Percentiles rank a stretch among this genome's conserved stretches.
These are phyloP conservation scores for Coemansia sp. DNA, from an alignment of 192 early-diverging fungal species.

Conservation along the genomic window DNA sequence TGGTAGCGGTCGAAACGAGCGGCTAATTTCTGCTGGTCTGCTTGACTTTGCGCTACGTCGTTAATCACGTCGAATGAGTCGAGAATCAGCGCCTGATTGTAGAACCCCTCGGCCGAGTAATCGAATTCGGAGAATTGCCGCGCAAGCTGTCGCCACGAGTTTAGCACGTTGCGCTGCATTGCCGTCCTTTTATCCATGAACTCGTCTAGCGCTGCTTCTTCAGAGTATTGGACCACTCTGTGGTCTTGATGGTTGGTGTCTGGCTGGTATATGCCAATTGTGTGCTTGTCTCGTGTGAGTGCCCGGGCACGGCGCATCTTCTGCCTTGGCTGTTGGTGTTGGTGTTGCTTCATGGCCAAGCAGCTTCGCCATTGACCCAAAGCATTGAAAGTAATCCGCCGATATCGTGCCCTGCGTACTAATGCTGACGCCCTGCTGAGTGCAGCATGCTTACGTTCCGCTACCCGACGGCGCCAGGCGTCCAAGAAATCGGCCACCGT, in stretches of 20 bases:
- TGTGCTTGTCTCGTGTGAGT: not conserved
- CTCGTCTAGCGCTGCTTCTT: not conserved
- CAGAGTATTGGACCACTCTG: not conserved
- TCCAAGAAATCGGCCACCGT: not conserved
- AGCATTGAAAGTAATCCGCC: not conserved
- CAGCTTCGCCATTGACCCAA: not conserved
- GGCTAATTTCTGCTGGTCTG: not conserved
- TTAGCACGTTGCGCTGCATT: not conserved
- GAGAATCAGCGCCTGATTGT: not conserved
- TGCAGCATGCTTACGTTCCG: not conserved
- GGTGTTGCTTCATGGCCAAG: not conserved
- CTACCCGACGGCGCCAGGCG: not conserved
- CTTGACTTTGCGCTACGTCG: not conserved
- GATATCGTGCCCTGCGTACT: not conserved
- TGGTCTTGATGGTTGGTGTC: not conserved
- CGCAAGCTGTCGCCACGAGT: slow-evolving; percentile 2
- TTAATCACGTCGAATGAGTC: slow-evolving; percentile 1
- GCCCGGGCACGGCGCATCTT: not conserved
- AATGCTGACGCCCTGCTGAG: not conserved
- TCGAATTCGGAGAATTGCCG: not conserved
- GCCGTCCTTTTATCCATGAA: not conserved
- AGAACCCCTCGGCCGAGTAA: slow-evolving; percentile 16
- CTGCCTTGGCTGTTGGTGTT: not conserved
- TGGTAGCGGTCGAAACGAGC: slow-evolving; percentile 3
- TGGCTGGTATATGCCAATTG: not conserved